Evolutionary conservation across 257 asterid genomes (phyloP).

Genomic region (Orobanche coerulescens): DNA sequence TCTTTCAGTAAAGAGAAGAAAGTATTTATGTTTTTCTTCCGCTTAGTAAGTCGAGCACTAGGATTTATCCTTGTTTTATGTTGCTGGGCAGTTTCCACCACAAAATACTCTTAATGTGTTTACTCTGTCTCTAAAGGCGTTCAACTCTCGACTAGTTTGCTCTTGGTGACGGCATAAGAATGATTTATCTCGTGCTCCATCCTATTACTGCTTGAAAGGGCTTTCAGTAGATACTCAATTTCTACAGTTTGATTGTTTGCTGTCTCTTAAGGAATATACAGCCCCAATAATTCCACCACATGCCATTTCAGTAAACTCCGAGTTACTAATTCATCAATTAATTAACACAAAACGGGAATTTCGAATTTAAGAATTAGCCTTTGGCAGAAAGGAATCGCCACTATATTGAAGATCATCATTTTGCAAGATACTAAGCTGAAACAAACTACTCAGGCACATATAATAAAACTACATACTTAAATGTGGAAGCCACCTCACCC

Average conservation of each 20-base stretch:
- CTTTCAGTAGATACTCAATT: not conserved
- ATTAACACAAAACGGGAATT: not conserved
- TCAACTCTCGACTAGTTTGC: not conserved
- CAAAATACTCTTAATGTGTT: not conserved
- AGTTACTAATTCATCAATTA: not conserved
- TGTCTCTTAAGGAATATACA: not conserved
- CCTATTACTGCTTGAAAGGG: not conserved
- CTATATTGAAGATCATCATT: not conserved
- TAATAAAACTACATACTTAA: not conserved
- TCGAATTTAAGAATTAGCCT: not conserved
- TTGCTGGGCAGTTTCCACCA: not conserved
- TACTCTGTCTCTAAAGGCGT: not conserved
- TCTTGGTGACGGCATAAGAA: not conserved
- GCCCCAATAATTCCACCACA: not conserved
- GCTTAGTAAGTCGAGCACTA: not conserved
- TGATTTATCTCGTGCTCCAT: not conserved
- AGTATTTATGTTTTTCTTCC: not conserved
- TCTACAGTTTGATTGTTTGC: not conserved
- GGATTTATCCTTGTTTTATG: not conserved
- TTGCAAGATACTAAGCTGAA: not conserved
- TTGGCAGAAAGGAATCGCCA: not conserved
- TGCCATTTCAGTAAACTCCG: not conserved
- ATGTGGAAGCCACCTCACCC: not conserved
- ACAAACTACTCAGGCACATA: not conserved
- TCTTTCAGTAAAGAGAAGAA: not conserved